Evolutionary conservation across 2,329 filamentous ascomycete genomes (phyloP).

Genomic region (Penicillium griseofulvum): DNA sequence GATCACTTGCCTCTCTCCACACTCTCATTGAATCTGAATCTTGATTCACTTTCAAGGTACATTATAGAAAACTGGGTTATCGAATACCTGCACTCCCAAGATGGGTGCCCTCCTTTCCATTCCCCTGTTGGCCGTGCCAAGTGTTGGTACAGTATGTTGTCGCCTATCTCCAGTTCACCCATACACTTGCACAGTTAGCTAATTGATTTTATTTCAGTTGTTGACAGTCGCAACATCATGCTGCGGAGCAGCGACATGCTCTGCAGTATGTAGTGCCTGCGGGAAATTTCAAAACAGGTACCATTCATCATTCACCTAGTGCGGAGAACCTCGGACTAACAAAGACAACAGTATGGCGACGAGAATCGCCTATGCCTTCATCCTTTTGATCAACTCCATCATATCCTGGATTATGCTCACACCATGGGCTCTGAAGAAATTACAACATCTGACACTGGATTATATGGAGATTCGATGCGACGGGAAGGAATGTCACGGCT

Average conservation of each 20-base stretch:
- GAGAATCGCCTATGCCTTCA: constrained; percentile 90
- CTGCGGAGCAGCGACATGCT: constrained; percentile 94
- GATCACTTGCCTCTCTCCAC: constrained; percentile 12
- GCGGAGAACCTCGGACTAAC: constrained; percentile 23
- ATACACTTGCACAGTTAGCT: constrained; percentile 7
- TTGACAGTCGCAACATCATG: constrained; percentile 81
- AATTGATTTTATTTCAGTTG: constrained; percentile 55
- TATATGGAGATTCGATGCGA: constrained; percentile 95
- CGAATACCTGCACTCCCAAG: constrained; percentile 16
- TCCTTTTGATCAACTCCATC: constrained; percentile 94
- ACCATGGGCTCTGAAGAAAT: constrained; percentile 94
- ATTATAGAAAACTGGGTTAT: background rate
- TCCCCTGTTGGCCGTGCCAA: constrained; percentile 83
- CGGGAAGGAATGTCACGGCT: constrained; percentile 87
- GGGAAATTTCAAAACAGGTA: constrained; percentile 96
- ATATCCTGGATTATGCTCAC: constrained; percentile 99
- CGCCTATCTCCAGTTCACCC: background rate
- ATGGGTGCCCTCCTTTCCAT: constrained; percentile 94
- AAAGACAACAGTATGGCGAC: constrained; percentile 74
- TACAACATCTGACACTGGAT: constrained; percentile 86
- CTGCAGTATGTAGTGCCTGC: constrained; percentile 90
- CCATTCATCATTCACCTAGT: constrained; percentile 16
- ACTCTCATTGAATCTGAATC: background rate
- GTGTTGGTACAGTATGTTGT: constrained; percentile 73
- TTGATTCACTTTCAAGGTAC: background rate